These are phyloP conservation scores for Arachnopeziza araneosa DNA, from an alignment of 2,329 filamentous ascomycete species.

Conservation along the genomic window DNA sequence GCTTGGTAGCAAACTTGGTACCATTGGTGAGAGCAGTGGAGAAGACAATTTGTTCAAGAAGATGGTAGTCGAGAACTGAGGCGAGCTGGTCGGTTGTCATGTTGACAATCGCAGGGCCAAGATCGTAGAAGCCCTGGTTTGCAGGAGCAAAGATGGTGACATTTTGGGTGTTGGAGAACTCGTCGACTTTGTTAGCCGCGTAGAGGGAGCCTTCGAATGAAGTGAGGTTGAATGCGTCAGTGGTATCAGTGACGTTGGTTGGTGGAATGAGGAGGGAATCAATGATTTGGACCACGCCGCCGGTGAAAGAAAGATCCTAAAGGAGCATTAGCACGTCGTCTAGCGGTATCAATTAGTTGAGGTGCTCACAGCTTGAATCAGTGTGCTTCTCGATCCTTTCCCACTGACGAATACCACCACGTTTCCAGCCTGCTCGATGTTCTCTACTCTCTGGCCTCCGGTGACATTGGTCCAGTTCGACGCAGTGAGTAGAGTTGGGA, in stretches of 20 bases:
- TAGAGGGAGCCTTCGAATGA: conserved; percentile 34
- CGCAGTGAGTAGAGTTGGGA: conserved; percentile 39
- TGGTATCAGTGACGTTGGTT: conserved; percentile 32
- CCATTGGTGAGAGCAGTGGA: conserved; percentile 30
- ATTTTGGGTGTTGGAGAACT: conserved; percentile 38
- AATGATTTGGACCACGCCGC: conserved; percentile 47
- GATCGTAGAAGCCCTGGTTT: conserved; percentile 32
- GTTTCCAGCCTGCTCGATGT: conserved; percentile 39
- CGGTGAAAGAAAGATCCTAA: conserved; percentile 42
- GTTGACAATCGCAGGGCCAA: conserved; percentile 30
- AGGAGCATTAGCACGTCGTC: neutral
- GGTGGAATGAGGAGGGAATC: conserved; percentile 48
- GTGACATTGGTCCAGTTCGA: conserved; percentile 43
- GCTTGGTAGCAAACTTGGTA: conserved; percentile 25
- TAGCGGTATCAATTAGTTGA: conserved; percentile 5
- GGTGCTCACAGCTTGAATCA: conserved; percentile 30
- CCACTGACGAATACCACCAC: conserved; percentile 37
- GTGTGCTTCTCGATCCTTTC: conserved; percentile 38
- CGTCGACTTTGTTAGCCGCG: conserved; percentile 26
- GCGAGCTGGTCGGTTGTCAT: conserved; percentile 27
- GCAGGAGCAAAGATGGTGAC: conserved; percentile 42
- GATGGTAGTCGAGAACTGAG: conserved; percentile 33
- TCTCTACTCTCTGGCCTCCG: conserved; percentile 41
- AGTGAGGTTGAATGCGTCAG: conserved; percentile 34
- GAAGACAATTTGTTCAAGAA: conserved; percentile 28